Conservation (phyloP, 257 asterid species). For the Cinchona pubescens region DNA sequence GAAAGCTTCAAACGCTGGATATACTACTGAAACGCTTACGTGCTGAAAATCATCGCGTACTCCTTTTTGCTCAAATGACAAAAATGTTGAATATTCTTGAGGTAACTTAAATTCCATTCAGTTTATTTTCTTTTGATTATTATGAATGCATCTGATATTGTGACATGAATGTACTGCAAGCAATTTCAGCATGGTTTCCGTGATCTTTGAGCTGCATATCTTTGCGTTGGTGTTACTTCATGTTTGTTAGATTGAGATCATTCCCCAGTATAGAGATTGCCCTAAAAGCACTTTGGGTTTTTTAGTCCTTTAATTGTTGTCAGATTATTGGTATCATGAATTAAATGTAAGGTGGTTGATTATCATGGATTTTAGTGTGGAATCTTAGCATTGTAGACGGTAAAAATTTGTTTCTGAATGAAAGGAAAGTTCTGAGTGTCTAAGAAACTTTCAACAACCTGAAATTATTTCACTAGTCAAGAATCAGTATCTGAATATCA, state of each 20-base stretch:
- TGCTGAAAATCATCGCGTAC: constrained; percentile 83
- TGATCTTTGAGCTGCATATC: not conserved
- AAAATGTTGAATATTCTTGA: constrained; percentile 92
- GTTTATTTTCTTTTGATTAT: not conserved
- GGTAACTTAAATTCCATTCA: constrained; percentile 40
- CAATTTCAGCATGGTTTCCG: not conserved
- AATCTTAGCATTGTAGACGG: not conserved
- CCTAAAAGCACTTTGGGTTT: not conserved
- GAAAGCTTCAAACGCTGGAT: constrained; percentile 96
- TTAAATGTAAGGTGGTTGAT: not conserved
- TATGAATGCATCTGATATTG: not conserved
- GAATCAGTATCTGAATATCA: no score
- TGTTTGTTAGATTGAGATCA: constrained; percentile 1
- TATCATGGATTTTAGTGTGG: not conserved
- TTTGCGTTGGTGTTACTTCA: not conserved
- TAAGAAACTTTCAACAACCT: no score
- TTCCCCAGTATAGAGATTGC: not conserved
- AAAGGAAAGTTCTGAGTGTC: no score
- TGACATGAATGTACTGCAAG: not conserved
- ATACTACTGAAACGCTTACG: constrained; percentile 84
- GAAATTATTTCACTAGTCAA: no score
- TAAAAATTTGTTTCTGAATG: not conserved
- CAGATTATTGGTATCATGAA: not conserved
- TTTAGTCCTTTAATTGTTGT: not conserved
- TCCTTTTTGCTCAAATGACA: constrained; percentile 97